Evolutionary conservation across 768 basidiomycete genomes (phyloP), one percentile per base, ranked within the genome.

Genomic region (Mrakia blollopis): DNA sequence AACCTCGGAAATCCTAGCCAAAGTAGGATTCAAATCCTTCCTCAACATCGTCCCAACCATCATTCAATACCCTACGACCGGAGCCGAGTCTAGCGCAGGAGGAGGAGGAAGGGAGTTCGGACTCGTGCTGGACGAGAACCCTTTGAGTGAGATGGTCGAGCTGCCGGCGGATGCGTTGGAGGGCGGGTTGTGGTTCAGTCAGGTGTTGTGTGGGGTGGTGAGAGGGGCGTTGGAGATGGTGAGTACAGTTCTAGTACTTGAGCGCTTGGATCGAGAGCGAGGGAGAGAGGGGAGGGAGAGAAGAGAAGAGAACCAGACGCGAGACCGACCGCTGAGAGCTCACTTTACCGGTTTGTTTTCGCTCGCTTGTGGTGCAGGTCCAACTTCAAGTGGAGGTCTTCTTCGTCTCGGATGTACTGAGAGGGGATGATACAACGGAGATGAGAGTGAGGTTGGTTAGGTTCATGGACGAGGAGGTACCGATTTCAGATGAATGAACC

Each of bases 21-120:
- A 98, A 95, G 92, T 98, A 79, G 97, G 94, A 32, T 99, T 99
- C 87, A 98, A 98, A 84, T 90, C 94, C 6, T 98, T 98, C 84
- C 86, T 99, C 73, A 98, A 98, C 82, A 90, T 98, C 80, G 90
- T 91, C 0, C 97, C 97, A 0, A 86, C 85, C 28, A 87, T 98
- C 71, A 88, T 90, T 37, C 94, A 96, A 81, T 87, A 87, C 60
- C 85, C 85, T 14, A 68, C 83, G 8, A 84, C 86, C 14, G 85
- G 88, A 13, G 84, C 71, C 8, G 71, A 69, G 73, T n/a, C n/a
- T n/a, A n/a, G n/a, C n/a, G n/a, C n/a, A n/a, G 52, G 69, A 73
- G 74, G 2, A 79, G 79, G 80, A 80, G 57, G 57, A n/a, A 57
- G 57, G 57, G 57, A 85, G 72, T 99, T 98, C 83, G 89, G 89